Evolutionary conservation across 148 eudicot genomes (phyloP).

Genomic region (Vaccinium vitisidaea): DNA sequence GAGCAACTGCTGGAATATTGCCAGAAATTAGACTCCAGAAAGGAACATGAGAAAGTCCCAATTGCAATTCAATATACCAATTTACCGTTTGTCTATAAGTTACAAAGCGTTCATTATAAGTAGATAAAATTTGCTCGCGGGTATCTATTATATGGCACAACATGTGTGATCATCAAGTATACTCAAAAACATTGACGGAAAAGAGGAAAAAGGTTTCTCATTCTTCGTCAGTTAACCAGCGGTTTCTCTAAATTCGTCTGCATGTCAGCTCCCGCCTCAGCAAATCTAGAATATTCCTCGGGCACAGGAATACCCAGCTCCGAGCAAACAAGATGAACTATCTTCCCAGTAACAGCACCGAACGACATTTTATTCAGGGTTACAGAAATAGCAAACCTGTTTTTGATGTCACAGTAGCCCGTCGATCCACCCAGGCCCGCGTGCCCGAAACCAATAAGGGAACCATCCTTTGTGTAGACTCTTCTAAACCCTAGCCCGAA

Average conservation of each 20-base stretch:
- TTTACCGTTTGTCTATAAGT: not conserved
- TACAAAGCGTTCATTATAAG: not conserved
- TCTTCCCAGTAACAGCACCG: slow-evolving; percentile 68
- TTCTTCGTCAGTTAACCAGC: slow-evolving; percentile 44
- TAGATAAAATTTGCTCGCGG: not conserved
- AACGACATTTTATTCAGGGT: slow-evolving; percentile 85
- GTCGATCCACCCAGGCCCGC: slow-evolving; percentile 97
- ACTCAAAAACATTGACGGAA: not conserved
- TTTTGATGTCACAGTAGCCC: slow-evolving; percentile 67
- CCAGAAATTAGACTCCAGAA: not conserved
- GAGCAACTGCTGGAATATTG: not conserved
- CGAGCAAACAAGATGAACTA: slow-evolving; percentile 69
- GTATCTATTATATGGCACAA: not conserved
- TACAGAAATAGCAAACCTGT: slow-evolving; percentile 78
- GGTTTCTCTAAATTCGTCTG: slow-evolving; percentile 38
- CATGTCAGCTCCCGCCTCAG: slow-evolving; percentile 23
- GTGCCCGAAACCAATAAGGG: slow-evolving; percentile 78
- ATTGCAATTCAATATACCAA: not conserved
- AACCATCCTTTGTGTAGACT: slow-evolving; percentile 52
- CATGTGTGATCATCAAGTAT: not conserved
- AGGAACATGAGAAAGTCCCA: not conserved
- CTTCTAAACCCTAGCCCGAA: slow-evolving; percentile 87
- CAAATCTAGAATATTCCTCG: slow-evolving; percentile 40
- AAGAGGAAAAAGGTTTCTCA: not conserved
- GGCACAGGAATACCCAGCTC: slow-evolving; percentile 78